phyloP scores from a whole-genome alignment of 1,139 yeast genomes.

The Debaryomyces singareniensis region DNA sequence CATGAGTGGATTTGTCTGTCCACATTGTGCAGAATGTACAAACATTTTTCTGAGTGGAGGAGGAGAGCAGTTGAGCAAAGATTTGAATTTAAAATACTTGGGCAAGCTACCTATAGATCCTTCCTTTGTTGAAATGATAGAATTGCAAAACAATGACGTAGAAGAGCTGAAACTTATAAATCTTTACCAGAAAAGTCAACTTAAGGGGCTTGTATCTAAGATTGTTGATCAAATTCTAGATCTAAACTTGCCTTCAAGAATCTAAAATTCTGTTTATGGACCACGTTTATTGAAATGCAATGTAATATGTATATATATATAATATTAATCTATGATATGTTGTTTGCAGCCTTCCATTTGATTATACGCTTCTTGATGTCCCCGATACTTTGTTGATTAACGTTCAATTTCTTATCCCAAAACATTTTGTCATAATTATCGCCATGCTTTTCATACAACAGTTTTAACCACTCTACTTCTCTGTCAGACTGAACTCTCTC shows the following conservation, averaged over 20 bases:
- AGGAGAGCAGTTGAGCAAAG: constrained; percentile 65
- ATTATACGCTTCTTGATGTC: constrained; percentile 63
- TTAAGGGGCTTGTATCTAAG: constrained; percentile 43
- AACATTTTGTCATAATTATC: constrained; percentile 86
- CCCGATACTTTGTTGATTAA: constrained; percentile 80
- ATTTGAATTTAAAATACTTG: constrained; percentile 57
- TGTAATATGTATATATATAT: not conserved
- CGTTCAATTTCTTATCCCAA: constrained; percentile 82
- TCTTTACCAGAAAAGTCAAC: constrained; percentile 29
- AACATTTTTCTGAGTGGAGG: constrained; percentile 93
- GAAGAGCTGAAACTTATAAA: constrained; percentile 22
- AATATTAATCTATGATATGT: constrained; percentile 8
- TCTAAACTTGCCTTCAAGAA: constrained; percentile 29
- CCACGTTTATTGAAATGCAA: too few relatives aligned
- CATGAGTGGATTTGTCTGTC: constrained; percentile 49
- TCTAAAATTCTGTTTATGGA: constrained; percentile 6
- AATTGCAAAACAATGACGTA: constrained; percentile 37
- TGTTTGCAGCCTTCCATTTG: constrained; percentile 56
- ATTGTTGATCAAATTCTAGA: constrained; percentile 43
- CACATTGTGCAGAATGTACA: constrained; percentile 85
- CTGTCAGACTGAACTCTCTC: constrained; percentile 62
- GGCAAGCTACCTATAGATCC: constrained; percentile 95
- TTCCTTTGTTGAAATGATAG: constrained; percentile 77
- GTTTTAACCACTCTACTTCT: constrained; percentile 67
- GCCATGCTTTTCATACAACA: constrained; percentile 70